Evolutionary conservation across 1,284 basidiomycete genomes (phyloP), one percentile per base, ranked within the genome.

Genomic region (Porogramme epimiltina): DNA sequence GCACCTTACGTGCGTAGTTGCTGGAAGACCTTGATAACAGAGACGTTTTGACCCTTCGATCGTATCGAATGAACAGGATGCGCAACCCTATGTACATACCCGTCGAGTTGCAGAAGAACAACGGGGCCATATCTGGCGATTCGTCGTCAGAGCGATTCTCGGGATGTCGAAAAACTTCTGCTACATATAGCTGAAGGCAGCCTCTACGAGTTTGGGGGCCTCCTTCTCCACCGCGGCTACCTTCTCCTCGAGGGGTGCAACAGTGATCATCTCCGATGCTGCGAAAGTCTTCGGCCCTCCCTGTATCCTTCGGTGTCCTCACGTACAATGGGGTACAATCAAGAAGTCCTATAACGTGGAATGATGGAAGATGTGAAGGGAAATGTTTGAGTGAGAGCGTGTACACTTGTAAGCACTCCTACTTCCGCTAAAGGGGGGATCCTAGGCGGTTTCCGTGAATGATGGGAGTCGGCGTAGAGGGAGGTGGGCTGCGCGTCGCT

Each of bases 31-130:
- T 71, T 33, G 40, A 40, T 19, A 26, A 37, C 28, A 24, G 23
- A 31, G 19, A 39, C 24, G 45, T n/a, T 13, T 13, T 23, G 11
- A 18, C 2, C 26, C 31, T 24, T 23, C 18, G 4, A 13, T 6
- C 16, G 16, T 5, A 2, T 28, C 34, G 48, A 37, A 16, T 6
- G 34, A 18, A 16, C 34, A 16, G 6, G 34, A 37, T 5, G 8
- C 6, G 34, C 34, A 23, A 45, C 70, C 66, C 54, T n/a, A n/a
- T n/a, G n/a, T 68, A 71, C 68, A 73, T 69, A 48, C 73, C 72
- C 28, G 71, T 58, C 3, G 72, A 71, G 45, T 73, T 73, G 49
- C 64, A 72, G 37, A 70, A 63, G 16, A 64, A 70, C 9, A 71
- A 73, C 0, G 70, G 69, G 3, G 65, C 55, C 68, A 73, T 72